Evolutionary conservation across 2,329 filamentous ascomycete genomes (phyloP).

Genomic region (Huntiella omanensis): DNA sequence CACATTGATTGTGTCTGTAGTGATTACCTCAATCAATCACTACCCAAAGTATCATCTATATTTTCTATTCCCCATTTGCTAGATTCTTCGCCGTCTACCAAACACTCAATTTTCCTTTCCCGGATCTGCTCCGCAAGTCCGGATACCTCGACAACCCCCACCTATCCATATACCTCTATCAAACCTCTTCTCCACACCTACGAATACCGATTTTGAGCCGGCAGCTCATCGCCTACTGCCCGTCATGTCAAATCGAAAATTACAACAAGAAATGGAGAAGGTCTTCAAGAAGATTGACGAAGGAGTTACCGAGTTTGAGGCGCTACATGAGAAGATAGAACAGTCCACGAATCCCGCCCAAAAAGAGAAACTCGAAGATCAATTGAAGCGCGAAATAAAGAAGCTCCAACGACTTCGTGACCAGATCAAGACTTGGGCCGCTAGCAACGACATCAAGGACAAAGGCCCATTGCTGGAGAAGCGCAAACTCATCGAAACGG

Average conservation of each 20-base stretch:
- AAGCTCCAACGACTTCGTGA: slow-evolving; percentile 93
- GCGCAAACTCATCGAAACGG: slow-evolving; percentile 91
- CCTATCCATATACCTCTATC: not conserved
- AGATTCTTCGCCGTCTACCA: not conserved
- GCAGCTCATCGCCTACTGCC: slow-evolving; percentile 11
- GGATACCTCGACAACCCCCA: not conserved
- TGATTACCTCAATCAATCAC: no score
- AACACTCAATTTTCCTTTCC: no score
- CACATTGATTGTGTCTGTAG: no score
- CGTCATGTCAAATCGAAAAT: slow-evolving; percentile 84
- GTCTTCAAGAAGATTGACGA: slow-evolving; percentile 98
- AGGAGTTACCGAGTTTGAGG: slow-evolving; percentile 79
- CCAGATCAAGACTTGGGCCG: slow-evolving; percentile 99
- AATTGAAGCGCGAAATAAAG: slow-evolving; percentile 98
- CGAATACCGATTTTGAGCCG: slow-evolving; percentile 10
- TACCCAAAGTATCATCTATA: no score
- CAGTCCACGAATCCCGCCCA: slow-evolving; percentile 81
- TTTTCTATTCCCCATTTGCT: not conserved
- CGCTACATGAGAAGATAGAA: slow-evolving; percentile 95
- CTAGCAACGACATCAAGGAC: slow-evolving; percentile 98
- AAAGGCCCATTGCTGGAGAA: slow-evolving; percentile 89
- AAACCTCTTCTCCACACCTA: not conserved
- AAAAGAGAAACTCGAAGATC: slow-evolving; percentile 96
- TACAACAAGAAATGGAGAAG: slow-evolving; percentile 96
- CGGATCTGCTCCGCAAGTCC: no score